phyloP scores from a whole-genome alignment of 2,329 filamentous ascomycete species.

The Hypocrella siamensis region DNA sequence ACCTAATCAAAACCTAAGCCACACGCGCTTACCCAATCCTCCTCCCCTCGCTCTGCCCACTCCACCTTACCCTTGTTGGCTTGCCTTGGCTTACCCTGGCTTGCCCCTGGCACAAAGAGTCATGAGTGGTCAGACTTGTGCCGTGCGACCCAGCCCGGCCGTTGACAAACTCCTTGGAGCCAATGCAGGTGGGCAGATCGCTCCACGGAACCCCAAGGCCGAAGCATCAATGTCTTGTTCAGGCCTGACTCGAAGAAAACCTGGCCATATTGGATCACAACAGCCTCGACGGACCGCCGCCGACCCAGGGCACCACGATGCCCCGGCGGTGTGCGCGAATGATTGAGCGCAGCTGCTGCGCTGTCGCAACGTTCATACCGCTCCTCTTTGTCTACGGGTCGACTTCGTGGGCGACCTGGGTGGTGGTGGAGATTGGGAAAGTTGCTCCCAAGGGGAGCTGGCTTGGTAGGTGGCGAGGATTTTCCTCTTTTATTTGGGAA shows the following conservation, averaged over 20 bases:
- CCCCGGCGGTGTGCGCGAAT: conserved; percentile 49
- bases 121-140: background rate
- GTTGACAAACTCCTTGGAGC: too few relatives aligned
- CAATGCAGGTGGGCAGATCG: too few relatives aligned
- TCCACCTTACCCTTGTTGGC: too few relatives aligned
- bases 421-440: conserved; percentile 59
- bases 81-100: too few relatives aligned
- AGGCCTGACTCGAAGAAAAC: too few relatives aligned
- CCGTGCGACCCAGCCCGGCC: too few relatives aligned
- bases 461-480: conserved; percentile 31
- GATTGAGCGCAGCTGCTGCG: conserved; percentile 73
- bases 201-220: too few relatives aligned
- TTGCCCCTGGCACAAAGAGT: background rate
- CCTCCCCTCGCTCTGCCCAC: too few relatives aligned
- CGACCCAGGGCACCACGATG: conserved; percentile 20
- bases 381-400: conserved; percentile 75
- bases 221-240: too few relatives aligned
- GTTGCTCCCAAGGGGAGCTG: conserved; percentile 33
- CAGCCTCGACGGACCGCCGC: conserved; percentile 5
- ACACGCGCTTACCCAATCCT: too few relatives aligned
- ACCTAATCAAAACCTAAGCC: too few relatives aligned
- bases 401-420: conserved; percentile 90
- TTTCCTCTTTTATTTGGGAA: background rate
- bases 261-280: conserved; percentile 6
- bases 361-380: conserved; percentile 67